Evolutionary conservation across 192 early-diverging fungal species (phyloP).

Genomic region (Mycoemilia scoparia): DNA sequence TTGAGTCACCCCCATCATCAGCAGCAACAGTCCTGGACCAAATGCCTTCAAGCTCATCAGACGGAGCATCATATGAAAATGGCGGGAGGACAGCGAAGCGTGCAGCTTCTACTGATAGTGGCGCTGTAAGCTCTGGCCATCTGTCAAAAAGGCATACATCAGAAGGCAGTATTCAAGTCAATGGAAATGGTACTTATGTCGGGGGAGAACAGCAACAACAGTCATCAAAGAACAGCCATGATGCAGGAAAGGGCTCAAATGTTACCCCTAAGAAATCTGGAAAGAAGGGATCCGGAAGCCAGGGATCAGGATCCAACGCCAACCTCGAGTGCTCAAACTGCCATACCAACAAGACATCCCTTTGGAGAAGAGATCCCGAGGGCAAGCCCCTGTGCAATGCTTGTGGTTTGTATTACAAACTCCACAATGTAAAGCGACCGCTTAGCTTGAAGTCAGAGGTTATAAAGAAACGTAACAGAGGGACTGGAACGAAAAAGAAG

Average conservation of each 20-base stretch:
- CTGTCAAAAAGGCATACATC: not conserved
- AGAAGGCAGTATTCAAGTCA: not conserved
- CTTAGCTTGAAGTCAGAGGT: slow-evolving; percentile 81
- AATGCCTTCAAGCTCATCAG: no score
- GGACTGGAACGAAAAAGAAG: slow-evolving; percentile 13
- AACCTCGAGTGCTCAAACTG: slow-evolving; percentile 61
- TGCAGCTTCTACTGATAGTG: not conserved
- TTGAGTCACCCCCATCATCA: no score
- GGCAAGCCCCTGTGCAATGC: slow-evolving; percentile 94
- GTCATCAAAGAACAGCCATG: not conserved
- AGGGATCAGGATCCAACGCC: no score
- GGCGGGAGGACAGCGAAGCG: not conserved
- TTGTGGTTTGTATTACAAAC: slow-evolving; percentile 88
- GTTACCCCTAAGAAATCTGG: not conserved
- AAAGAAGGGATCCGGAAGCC: not conserved
- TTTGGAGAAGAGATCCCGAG: slow-evolving; percentile 83
- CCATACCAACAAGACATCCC: slow-evolving; percentile 69
- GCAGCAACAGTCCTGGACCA: no score
- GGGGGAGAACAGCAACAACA: slow-evolving; percentile 1
- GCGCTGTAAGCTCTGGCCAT: not conserved
- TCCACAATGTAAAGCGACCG: slow-evolving; percentile 90
- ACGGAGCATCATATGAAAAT: no score
- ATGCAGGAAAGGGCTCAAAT: slow-evolving; percentile 2
- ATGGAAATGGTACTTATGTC: no score
- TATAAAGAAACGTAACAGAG: slow-evolving; percentile 90